Percentiles rank a stretch among this genome's conserved stretches.
Evolutionary conservation across 192 early-diverging fungal genomes (phyloP).

Genomic region (Lobulomyces angularis): DNA sequence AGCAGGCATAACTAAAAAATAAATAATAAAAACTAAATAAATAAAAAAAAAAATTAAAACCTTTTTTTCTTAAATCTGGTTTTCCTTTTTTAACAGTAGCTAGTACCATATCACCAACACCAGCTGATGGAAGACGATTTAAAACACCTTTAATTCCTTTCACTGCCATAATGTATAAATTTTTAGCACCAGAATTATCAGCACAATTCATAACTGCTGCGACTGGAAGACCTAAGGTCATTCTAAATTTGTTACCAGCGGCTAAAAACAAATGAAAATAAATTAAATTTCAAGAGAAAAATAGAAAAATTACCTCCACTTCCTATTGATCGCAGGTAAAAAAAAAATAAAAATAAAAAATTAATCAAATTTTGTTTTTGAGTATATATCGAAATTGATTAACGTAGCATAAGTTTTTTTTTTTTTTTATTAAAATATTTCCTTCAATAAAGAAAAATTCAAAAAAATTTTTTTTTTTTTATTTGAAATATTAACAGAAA

Average conservation of each 20-base stretch:
- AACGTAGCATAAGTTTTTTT: too few relatives aligned
- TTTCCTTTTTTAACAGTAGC: conserved; percentile 99
- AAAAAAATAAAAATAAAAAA: too few relatives aligned
- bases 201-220: conserved; percentile 99
- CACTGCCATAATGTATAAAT: conserved; percentile 99
- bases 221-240: conserved; percentile 95
- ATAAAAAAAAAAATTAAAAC: conserved; percentile 19
- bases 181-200: conserved; percentile 99
- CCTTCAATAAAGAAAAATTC: too few relatives aligned
- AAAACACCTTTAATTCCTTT: conserved; percentile 89
- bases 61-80: conserved; percentile 99
- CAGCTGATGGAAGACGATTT: conserved; percentile 93
- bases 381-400: too few relatives aligned
- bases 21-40: neutral
- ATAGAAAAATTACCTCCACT: too few relatives aligned
- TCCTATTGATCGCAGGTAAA: too few relatives aligned
- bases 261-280: conserved; percentile 20
- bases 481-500: too few relatives aligned
- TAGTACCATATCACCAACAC: conserved; percentile 98
- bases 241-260: conserved; percentile 92
- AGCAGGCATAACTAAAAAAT: conserved; percentile 78
- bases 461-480: too few relatives aligned
- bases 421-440: too few relatives aligned
- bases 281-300: too few relatives aligned
- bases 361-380: too few relatives aligned